These are phyloP conservation scores for Pseudozyma pruni DNA, from an alignment of 1,284 basidiomycete species.

Conservation along the genomic window DNA sequence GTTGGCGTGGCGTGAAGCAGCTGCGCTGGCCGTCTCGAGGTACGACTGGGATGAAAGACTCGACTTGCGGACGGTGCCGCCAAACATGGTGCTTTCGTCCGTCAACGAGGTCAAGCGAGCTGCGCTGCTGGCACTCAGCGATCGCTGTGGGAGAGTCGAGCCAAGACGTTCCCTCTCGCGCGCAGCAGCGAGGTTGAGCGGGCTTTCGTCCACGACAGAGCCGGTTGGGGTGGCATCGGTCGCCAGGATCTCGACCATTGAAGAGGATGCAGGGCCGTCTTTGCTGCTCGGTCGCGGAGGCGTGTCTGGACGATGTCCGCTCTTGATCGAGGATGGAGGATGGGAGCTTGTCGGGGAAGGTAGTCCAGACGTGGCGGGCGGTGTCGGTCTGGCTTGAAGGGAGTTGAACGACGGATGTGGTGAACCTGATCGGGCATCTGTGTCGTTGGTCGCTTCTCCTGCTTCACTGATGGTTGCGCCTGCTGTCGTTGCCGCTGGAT, in stretches of 20 bases:
- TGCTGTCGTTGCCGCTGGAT: background rate
- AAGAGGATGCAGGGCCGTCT: background rate
- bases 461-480: conserved; percentile 9
- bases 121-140: conserved; percentile 40
- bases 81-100: conserved; percentile 50
- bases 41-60: conserved; percentile 10
- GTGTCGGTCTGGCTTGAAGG: conserved; percentile 56
- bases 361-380: conserved; percentile 52
- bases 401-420: conserved; percentile 60
- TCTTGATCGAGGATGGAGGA: conserved; percentile 41
- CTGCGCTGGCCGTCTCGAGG: conserved; percentile 11
- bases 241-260: conserved; percentile 5
- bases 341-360: conserved; percentile 44
- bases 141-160: conserved; percentile 25
- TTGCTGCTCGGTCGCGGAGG: conserved; percentile 5
- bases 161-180: conserved; percentile 42
- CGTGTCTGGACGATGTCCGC: conserved; percentile 27
- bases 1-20: conserved; percentile 4
- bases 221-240: conserved; percentile 36
- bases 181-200: conserved; percentile 43
- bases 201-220: conserved; percentile 36
- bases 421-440: conserved; percentile 31
- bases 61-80: conserved; percentile 23
- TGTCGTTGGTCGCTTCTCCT: conserved; percentile 12
- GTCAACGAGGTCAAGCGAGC: conserved; percentile 42